Evolutionary conservation across 2,329 filamentous ascomycete species (phyloP).

Genomic region (Orbilia ellipsospora): DNA sequence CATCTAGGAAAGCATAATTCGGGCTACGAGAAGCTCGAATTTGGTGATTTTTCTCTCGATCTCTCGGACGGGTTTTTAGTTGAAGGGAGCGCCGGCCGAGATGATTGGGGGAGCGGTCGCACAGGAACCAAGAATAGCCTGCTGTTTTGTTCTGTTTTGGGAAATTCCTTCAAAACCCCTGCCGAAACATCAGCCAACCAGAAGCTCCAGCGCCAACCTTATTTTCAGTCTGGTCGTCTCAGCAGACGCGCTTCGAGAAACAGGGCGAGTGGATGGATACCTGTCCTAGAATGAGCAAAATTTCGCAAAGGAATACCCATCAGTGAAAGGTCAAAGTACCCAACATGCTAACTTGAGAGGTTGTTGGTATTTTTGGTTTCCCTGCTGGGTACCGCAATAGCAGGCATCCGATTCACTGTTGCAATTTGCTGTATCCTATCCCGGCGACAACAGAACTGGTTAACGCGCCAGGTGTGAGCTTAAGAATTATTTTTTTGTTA

Average conservation of each 20-base stretch:
- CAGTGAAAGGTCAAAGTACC: not conserved
- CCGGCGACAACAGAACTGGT: no score
- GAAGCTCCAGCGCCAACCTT: slow-evolving; percentile 10
- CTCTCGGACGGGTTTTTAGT: not conserved
- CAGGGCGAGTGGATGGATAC: slow-evolving; percentile 14
- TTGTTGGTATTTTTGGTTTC: no score
- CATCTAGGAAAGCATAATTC: not conserved
- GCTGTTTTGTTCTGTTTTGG: slow-evolving; percentile 11
- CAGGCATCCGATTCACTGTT: no score
- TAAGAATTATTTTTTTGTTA: not conserved
- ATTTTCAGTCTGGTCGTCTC: slow-evolving; percentile 22
- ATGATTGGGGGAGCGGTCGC: slow-evolving; percentile 40
- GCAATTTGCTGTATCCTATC: no score
- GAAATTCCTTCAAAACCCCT: slow-evolving; percentile 16
- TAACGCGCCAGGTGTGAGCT: no score
- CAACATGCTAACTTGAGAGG: not conserved
- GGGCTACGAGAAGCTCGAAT: not conserved
- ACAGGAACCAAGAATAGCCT: slow-evolving; percentile 48
- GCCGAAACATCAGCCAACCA: slow-evolving; percentile 24
- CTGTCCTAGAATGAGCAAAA: not conserved
- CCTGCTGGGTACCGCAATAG: no score
- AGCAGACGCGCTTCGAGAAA: slow-evolving; percentile 41
- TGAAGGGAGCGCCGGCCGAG: not conserved
- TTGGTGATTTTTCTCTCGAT: not conserved
- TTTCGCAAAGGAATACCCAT: no score